A percentile compares a stretch with the other conserved stretches of the same genome.
Conservation (phyloP, 2,329 filamentous ascomycete species). For the Alternaria burnsii region DNA sequence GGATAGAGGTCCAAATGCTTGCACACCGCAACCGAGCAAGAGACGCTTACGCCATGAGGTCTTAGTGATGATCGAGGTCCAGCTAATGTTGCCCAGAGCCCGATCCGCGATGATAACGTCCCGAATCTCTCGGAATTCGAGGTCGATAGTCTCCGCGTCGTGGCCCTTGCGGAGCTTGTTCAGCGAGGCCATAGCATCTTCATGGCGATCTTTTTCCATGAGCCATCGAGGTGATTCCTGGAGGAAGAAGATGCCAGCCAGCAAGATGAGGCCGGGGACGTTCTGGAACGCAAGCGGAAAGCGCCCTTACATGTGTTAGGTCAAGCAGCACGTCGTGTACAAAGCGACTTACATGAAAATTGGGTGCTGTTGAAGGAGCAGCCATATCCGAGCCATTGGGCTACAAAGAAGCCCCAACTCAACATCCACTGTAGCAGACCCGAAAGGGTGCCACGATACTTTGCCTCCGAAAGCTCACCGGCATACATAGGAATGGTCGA, state of each 20-base stretch:
- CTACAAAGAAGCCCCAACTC: conserved; percentile 50
- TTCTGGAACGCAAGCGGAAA: conserved; percentile 56
- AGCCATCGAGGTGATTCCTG: conserved; percentile 70
- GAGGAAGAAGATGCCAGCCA: conserved; percentile 59
- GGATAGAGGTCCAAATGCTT: conserved; percentile 59
- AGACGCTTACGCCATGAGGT: conserved; percentile 58
- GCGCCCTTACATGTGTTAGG: conserved; percentile 27
- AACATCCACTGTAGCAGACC: conserved; percentile 63
- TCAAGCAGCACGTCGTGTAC: not conserved
- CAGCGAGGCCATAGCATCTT: conserved; percentile 52
- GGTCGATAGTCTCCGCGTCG: conserved; percentile 28
- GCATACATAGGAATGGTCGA: conserved; percentile 23
- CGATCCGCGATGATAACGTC: conserved; percentile 34
- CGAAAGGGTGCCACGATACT: conserved; percentile 61
- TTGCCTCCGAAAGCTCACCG: conserved; percentile 45
- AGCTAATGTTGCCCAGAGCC: conserved; percentile 48
- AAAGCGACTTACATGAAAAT: conserved; percentile 29
- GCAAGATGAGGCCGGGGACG: conserved; percentile 54
- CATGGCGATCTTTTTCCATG: conserved; percentile 62
- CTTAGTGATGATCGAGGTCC: conserved; percentile 55
- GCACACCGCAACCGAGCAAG: conserved; percentile 58
- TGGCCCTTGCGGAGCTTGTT: conserved; percentile 29
- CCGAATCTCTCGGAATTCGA: conserved; percentile 34
- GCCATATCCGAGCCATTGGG: conserved; percentile 52
- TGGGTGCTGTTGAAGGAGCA: conserved; percentile 38